Evolutionary conservation across 441 rosid species (phyloP), one percentile per base, ranked within the genome.

Genomic region (Biscutella laevigata): DNA sequence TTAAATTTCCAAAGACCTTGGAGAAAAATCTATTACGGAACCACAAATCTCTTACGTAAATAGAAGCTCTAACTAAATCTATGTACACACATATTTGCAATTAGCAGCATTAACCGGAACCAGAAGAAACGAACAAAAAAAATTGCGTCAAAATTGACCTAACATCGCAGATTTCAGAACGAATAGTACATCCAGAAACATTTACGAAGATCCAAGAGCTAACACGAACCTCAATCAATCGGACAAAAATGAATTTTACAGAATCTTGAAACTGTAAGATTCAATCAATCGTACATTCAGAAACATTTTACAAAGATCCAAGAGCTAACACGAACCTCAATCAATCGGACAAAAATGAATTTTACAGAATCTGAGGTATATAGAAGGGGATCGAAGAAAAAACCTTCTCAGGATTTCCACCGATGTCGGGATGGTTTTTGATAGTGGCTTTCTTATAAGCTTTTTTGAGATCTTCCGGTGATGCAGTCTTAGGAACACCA

Each of bases 361-460:
- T 56, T 6, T 34, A 19, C 3, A 20, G 9, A 44, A 53, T 35
- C 53, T 27, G 22, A 19, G 35, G n/a, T n/a, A n/a, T n/a, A n/a
- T n/a, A n/a, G n/a, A 26, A 11, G 25, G 43, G 51, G 28, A 52
- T 52, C 37, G 24, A 36, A 29, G 1, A 15, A 44, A 33, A 7
- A 27, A 86, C 95, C 81, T 86, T 86, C 54, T 83, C 95, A 4
- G 95, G 88, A 75, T 86, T 91, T 47, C 95, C 95, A 17, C 95
- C 91, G 62, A 83, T 86, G 36, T 86, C 91, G n/a, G 95, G 95
- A 59, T 86, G 95, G 35, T 86, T 81, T 69, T 83, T 83, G 47
- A 86, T 79, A n/a, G 95, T 91, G 15, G 95, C 91, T 25, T 79
- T 83, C 66, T 68, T 79, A 35, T 79, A 83, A 25, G 95, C 95